A percentile compares a stretch with the other conserved stretches of the same genome.
Conservation (phyloP, 371 early-diverging fungal genomes). For the Umbelopsis sp. region DNA sequence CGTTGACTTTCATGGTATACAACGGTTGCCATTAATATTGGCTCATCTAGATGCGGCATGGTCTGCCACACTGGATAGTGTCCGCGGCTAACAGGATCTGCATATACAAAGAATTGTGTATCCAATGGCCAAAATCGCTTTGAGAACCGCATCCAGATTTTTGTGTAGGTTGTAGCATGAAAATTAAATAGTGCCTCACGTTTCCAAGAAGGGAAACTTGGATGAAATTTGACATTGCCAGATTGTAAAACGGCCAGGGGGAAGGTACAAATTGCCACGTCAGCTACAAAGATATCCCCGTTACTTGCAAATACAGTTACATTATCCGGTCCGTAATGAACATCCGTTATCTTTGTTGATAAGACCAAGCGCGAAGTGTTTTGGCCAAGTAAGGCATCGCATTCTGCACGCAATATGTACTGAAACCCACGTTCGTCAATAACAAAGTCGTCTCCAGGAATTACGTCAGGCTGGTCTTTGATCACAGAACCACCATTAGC, state of each 20-base stretch:
- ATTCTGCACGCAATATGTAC: constrained; percentile 40
- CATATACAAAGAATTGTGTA: constrained; percentile 47
- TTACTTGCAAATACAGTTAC: constrained; percentile 34
- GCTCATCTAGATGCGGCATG: constrained; percentile 36
- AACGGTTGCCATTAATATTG: constrained; percentile 48
- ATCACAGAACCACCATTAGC: constrained; percentile 20
- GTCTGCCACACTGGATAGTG: constrained; percentile 53
- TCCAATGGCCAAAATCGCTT: constrained; percentile 38
- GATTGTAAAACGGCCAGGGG: constrained; percentile 52
- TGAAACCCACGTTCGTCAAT: constrained; percentile 51
- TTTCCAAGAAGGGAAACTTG: constrained; percentile 53
- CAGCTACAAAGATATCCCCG: constrained; percentile 39
- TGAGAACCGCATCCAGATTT: constrained; percentile 47
- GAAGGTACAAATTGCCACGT: constrained; percentile 55
- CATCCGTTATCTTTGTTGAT: constrained; percentile 36
- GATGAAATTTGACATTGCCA: constrained; percentile 35
- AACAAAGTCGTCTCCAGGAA: constrained; percentile 48
- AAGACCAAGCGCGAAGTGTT: constrained; percentile 38
- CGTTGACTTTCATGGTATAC: constrained; percentile 43
- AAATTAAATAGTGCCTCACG: constrained; percentile 44
- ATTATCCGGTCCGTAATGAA: constrained; percentile 33
- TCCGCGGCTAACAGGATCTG: constrained; percentile 35
- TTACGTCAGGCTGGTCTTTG: constrained; percentile 15
- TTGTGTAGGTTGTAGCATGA: constrained; percentile 54
- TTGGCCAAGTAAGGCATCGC: constrained; percentile 23